Evolutionary conservation across 2,329 filamentous ascomycete genomes (phyloP).

Genomic region (Geoglossum cookeanum): DNA sequence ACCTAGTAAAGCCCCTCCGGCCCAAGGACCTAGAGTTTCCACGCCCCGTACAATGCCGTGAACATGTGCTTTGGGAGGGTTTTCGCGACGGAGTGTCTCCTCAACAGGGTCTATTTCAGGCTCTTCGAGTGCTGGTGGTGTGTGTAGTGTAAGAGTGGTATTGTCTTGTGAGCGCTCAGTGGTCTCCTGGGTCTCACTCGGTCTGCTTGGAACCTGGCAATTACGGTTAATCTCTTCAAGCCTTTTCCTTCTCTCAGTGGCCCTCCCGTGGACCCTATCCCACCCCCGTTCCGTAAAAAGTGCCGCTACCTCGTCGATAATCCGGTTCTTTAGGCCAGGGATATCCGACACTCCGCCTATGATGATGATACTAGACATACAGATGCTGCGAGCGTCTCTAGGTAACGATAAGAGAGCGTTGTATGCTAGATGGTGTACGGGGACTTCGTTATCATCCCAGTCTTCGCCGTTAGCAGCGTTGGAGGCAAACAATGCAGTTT

Average conservation of each 20-base stretch:
- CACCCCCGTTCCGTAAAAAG: constrained; percentile 55
- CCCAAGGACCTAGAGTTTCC: constrained; percentile 54
- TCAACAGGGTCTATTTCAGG: constrained; percentile 34
- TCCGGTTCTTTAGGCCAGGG: constrained; percentile 57
- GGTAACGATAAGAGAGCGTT: constrained; percentile 55
- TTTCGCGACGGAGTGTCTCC: constrained; percentile 32
- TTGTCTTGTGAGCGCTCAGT: not conserved
- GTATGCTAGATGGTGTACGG: constrained; percentile 60
- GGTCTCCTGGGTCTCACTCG: constrained; percentile 4
- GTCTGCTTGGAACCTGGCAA: constrained; percentile 11
- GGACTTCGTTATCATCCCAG: constrained; percentile 74
- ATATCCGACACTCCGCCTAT: constrained; percentile 64
- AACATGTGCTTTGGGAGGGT: constrained; percentile 23
- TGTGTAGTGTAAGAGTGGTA: not conserved
- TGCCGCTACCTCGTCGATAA: constrained; percentile 53
- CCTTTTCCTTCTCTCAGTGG: constrained; percentile 31
- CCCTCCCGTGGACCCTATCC: constrained; percentile 56
- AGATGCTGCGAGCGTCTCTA: constrained; percentile 62
- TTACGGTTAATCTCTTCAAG: constrained; percentile 20
- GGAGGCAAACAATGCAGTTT: constrained; percentile 49
- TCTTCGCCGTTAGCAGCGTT: constrained; percentile 30
- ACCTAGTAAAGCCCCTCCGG: constrained; percentile 50
- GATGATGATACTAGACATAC: constrained; percentile 78
- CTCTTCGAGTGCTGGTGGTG: constrained; percentile 16
- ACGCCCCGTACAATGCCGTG: constrained; percentile 45